Evolutionary conservation across 331 rosid species (phyloP), one percentile per base, ranked within the genome.

Genomic region (Rhamnella rubrinervis): DNA sequence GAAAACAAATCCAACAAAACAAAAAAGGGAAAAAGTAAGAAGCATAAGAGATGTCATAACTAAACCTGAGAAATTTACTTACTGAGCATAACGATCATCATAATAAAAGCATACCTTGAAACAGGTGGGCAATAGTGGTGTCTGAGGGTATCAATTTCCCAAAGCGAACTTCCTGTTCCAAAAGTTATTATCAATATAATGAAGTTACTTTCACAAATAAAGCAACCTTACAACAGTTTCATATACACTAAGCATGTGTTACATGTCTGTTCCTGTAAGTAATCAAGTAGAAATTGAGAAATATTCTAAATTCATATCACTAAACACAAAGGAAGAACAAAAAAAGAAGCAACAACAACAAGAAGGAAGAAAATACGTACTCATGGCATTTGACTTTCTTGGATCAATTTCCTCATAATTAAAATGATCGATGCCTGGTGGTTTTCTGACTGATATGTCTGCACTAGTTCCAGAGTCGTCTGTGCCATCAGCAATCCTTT

Each of bases 91-190:
- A 37, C 12, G 11, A 8, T 17, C 18, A 47, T 10, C 5, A 14
- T 13, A 0, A 13, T 12, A 38, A 79, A 76, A 75, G 78, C 81
- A 70, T 74, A 78, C 99, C 96, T 84, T 62, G 97, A 88, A 56
- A 87, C 97, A 51, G 97, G 90, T 53, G 99, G 99, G 47, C 97
- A 89, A 75, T 91, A 87, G 76, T 91, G 97, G 77, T 91, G 93
- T 73, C 79, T 87, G 51, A 85, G 81, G 31, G 92, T 81, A 78
- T 95, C 96, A 39, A 89, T 84, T 85, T 95, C 99, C 99, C 99
- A 91, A 58, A 95, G 96, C 60, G 99, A 95, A 77, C 97, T 91
- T 77, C 89, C 99, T 91, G 95, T 56, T 58, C 71, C 70, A 87
- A 78, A 60, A 70, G 70, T 31, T 55, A 37, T 76, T 52, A 77